Evolutionary conservation across 2,329 filamentous ascomycete species (phyloP), one percentile per base, ranked within the genome.

Genomic region (Teratosphaeria viscida): DNA sequence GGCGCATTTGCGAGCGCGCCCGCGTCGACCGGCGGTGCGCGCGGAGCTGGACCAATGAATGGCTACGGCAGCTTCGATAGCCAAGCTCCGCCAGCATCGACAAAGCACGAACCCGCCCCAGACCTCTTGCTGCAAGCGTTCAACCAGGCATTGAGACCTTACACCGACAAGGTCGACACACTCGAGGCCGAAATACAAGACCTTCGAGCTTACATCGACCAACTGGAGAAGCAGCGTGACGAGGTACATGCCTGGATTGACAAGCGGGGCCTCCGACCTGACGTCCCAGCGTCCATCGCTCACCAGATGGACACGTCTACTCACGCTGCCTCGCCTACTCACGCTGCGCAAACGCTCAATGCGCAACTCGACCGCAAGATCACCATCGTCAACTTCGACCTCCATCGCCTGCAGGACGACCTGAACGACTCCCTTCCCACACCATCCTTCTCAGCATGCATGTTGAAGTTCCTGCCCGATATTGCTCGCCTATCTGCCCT

Each of bases 351-450:
- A 37, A 79, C 78, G 1, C 76, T 82, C 62, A 81, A 81, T 67
- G 78, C 78, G n/a, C 79, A 82, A 67, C 77, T 82, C 62, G 79
- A 82, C 70, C 79, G 79, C 75, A 81, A 81, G 66, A 82, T 82
- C 72, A 81, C 79, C 43, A 81, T 82, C 59, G 78, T 82, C 59
- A 81, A 82, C 72, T 81, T 81, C 68, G 79, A 81, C 67, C 77
- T 82, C 3, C 79, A 82, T 73, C 77, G 79, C 57, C 74, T 82
- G 54, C 79, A 81, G 68, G 79, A 82, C 69, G 78, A 80, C 65
- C 75, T 81, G 64, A 81, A 81, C 71, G 78, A 81, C 67, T 78
- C 77, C 57, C 79, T 81, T 57, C 78, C 78, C 23, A 77, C 77
- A 5, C 74, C 78, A 4, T 79, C 79, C 64, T 81, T 82, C 69